These are phyloP conservation scores for Lippia alba DNA, from an alignment of 305 asterid genomes.

Conservation along the genomic window DNA sequence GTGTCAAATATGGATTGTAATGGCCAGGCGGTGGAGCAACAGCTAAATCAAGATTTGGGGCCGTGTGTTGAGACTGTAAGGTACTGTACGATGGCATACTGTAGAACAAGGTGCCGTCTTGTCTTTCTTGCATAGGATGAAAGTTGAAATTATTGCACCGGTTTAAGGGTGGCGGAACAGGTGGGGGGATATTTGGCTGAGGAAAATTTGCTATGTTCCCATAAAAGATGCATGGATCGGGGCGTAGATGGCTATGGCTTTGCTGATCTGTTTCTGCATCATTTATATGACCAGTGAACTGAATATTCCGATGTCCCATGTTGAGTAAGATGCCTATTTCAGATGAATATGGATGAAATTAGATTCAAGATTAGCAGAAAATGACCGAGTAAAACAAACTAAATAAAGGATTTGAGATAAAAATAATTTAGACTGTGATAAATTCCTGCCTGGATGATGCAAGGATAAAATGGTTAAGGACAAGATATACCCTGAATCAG, in stretches of 20 bases:
- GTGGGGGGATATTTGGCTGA: slow-evolving; percentile 52
- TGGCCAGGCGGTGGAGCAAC: slow-evolving; percentile 53
- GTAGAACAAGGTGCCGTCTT: slow-evolving; percentile 55
- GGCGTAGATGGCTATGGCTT: slow-evolving; percentile 51
- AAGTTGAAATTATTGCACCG: slow-evolving; percentile 45
- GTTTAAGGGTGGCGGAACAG: slow-evolving; percentile 49
- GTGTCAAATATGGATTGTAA: slow-evolving; percentile 57
- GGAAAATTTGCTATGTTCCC: slow-evolving; percentile 55
- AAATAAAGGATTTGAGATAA: background rate
- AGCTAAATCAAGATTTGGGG: slow-evolving; percentile 52
- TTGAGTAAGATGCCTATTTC: slow-evolving; percentile 51
- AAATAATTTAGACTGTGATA: background rate
- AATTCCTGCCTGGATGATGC: background rate
- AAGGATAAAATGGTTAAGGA: background rate
- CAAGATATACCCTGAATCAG: background rate
- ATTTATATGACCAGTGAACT: slow-evolving; percentile 49
- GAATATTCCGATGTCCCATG: slow-evolving; percentile 76
- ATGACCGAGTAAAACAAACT: slow-evolving; percentile 8
- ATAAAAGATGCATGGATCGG: slow-evolving; percentile 60
- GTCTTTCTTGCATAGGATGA: slow-evolving; percentile 59
- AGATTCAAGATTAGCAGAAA: slow-evolving; percentile 8
- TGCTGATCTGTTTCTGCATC: slow-evolving; percentile 62
- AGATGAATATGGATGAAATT: slow-evolving; percentile 29
- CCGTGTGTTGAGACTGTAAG: slow-evolving; percentile 50
- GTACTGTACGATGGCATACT: slow-evolving; percentile 53